Conservation (phyloP, 306 rosid species). For the Fagus sylvatica region DNA sequence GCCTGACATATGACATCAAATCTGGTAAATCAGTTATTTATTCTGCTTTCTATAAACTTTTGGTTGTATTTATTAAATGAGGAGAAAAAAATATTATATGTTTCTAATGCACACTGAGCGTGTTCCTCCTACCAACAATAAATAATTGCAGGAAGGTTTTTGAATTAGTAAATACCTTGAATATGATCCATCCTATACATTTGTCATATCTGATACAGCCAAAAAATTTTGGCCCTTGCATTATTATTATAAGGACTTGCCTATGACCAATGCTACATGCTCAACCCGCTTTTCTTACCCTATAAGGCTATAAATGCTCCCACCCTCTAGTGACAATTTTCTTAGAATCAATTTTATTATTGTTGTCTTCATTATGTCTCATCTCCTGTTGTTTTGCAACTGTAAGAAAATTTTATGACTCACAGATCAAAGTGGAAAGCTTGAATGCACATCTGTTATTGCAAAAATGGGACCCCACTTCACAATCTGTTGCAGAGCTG, state of each 20-base stretch:
- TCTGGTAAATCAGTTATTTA: slow-evolving; percentile 54
- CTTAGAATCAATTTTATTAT: slow-evolving; percentile 19
- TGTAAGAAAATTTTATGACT: slow-evolving; percentile 25
- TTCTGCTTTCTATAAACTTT: slow-evolving; percentile 7
- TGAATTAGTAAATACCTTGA: slow-evolving; percentile 14
- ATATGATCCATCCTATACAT: slow-evolving; percentile 9
- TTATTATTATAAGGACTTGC: slow-evolving; percentile 1
- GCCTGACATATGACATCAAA: slow-evolving; percentile 75
- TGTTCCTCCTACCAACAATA: too few relatives aligned
- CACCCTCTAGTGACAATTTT: not conserved
- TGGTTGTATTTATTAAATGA: slow-evolving; percentile 2
- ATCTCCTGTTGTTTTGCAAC: slow-evolving; percentile 19
- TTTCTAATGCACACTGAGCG: not conserved
- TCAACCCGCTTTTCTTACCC: slow-evolving; percentile 2
- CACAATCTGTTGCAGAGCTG: slow-evolving; percentile 90
- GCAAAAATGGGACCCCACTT: slow-evolving; percentile 82
- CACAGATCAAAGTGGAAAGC: slow-evolving; percentile 90
- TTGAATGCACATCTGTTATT: slow-evolving; percentile 80
- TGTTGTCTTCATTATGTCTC: slow-evolving; percentile 6
- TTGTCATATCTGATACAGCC: slow-evolving; percentile 9
- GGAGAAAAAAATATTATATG: not conserved
- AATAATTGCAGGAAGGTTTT: not conserved
- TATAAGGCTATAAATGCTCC: not conserved
- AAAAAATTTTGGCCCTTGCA: not conserved
- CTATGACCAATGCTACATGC: slow-evolving; percentile 6